These are phyloP conservation scores for Yamadazyma taylorii DNA, from an alignment of 1,139 yeast species.

Conservation along the genomic window DNA sequence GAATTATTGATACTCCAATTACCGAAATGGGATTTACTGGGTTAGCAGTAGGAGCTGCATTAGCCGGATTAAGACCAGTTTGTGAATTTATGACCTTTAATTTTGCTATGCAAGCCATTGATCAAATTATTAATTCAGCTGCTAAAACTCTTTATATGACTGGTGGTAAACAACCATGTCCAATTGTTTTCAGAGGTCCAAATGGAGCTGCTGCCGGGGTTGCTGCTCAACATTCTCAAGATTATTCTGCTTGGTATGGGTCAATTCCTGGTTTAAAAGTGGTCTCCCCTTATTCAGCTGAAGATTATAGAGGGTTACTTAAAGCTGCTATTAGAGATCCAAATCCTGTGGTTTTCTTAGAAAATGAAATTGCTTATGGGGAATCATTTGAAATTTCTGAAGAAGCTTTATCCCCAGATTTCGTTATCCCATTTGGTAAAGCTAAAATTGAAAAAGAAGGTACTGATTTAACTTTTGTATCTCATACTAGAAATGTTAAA, in stretches of 20 bases:
- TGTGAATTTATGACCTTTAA: slow-evolving; percentile 99
- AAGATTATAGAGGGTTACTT: slow-evolving; percentile 92
- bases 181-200: slow-evolving; percentile 97
- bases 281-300: slow-evolving; percentile 91
- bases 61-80: slow-evolving; percentile 94
- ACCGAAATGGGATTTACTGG: slow-evolving; percentile 99
- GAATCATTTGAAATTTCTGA: slow-evolving; percentile 88
- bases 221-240: slow-evolving; percentile 99
- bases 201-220: slow-evolving; percentile 99
- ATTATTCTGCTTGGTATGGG: slow-evolving; percentile 97
- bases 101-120: slow-evolving; percentile 99
- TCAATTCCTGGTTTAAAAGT: slow-evolving; percentile 98
- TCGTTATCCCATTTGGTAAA: slow-evolving; percentile 88
- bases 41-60: slow-evolving; percentile 94
- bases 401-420: slow-evolving; percentile 86
- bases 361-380: slow-evolving; percentile 93
- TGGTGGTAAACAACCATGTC: slow-evolving; percentile 97
- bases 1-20: slow-evolving; percentile 96
- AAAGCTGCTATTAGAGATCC: slow-evolving; percentile 98
- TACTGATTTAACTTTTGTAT: slow-evolving; percentile 81
- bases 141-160: slow-evolving; percentile 99
- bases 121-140: slow-evolving; percentile 96
- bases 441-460: slow-evolving; percentile 96
- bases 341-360: slow-evolving; percentile 93
- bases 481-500: slow-evolving; percentile 89